Evolutionary conservation across 2,329 filamentous ascomycete genomes (phyloP), one percentile per base, ranked within the genome.

Genomic region (Paracamarosporium sp.): DNA sequence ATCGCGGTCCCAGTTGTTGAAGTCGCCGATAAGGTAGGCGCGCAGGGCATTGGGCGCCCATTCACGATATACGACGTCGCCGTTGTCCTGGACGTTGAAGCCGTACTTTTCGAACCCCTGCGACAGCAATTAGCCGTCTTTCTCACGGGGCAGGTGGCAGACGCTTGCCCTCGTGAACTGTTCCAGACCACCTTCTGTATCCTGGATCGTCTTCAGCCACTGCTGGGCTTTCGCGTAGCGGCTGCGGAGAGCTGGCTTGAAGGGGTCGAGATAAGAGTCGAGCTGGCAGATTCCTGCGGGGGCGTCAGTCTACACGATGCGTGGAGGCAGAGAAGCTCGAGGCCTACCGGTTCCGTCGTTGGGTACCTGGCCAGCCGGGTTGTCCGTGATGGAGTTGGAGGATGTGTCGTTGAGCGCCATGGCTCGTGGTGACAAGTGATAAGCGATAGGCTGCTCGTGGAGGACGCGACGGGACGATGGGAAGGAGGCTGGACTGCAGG

Each of bases 41-140:
- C 90, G 84, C 38, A 87, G 82, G 53, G 93, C 94, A 81, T 93
- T 96, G 25, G 95, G 93, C 1, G 95, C 95, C 95, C 95, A 99
- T 84, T 99, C 95, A 67, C 92, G 86, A 78, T 99, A 99, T 56
- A 85, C 83, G 65, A 99, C 92, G 76, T 93, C 93, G 76, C 92
- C 92, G 70, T 96, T 88, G 53, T 86, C 81, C 72, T 89, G 85
- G 59, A 95, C 88, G 66, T 91, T 92, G 78, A 99, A 87, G 55
- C 95, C 95, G 72, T 91, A 97, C 61, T 85, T 89, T 72, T 98
- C 92, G 61, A 87, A 90, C 43, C 95, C 94, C 92, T 96, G 64
- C 17, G 41, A 28, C 28, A 20, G 45, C 31, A n/a, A 51, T 73
- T 53, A 74, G 67, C 59, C 56, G 28, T 44, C 43, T 20, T 25